Evolutionary conservation across 2,329 filamentous ascomycete species (phyloP), one percentile per base, ranked within the genome.

Genomic region (Teratosphaeria viscida): DNA sequence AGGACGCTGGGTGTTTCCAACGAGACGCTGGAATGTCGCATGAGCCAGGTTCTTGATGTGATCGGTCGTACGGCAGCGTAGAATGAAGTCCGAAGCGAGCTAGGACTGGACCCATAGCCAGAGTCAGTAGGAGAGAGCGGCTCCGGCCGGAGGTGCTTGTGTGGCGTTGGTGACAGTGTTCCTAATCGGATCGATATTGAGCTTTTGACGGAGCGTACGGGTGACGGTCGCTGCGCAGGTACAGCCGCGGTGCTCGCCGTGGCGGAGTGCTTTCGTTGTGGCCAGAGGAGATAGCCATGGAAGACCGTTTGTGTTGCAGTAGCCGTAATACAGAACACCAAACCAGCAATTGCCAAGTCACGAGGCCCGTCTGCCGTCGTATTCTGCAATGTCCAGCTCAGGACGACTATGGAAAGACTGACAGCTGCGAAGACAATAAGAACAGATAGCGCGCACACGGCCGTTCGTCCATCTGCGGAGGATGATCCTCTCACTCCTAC

Each of bases 11-110:
- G 61, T 7, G 67, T 63, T 37, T 68, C 67, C 56, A 67, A 71
- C 0, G 80, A 81, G 5, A 82, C 79, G 10, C 81, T 69, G 0
- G 83, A 85, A 2, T 77, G 71, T 26, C 81, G 75, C 1, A 86
- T 71, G 37, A 87, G 73, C 54, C 78, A 78, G 2, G 81, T 83
- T 68, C 75, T 82, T 47, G 83, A 86, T 1, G 79, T 78, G 53
- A 81, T 79, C 5, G 84, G 83, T 5, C 81, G 80, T 14, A 83
- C 19, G 69, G 64, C 26, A 60, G 56, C 32, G 68, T 57, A 5
- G 70, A 72, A 26, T 64, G 55, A 54, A 67, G 61, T 12, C 65
- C 55, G 12, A n/a, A 43, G 37, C 2, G 68, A 69, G 1, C 59
- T 62, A n/a, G 62, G 61, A 47, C 61, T 65, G n/a, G 62, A 55